Conservation (phyloP, 2,329 filamentous ascomycete genomes). For the Lachnellula suecica region DNA sequence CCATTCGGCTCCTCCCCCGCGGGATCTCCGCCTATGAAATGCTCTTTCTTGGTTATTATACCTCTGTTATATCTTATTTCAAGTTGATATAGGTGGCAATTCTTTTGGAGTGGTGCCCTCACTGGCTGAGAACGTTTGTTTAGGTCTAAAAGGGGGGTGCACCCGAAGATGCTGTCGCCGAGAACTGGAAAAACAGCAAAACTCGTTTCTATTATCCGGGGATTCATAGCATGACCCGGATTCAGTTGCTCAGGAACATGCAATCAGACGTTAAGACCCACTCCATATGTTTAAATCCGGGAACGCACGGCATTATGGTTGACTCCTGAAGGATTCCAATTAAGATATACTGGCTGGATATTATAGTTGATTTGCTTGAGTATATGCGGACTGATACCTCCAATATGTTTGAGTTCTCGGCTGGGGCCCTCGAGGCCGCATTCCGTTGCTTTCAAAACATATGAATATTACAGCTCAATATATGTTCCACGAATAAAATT, state of each 20-base stretch:
- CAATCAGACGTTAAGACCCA: not conserved
- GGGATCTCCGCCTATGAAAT: not conserved
- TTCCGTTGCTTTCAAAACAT: not conserved
- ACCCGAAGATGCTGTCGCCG: not conserved
- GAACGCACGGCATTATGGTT: not conserved
- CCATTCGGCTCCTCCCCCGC: not conserved
- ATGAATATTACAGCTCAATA: slow-evolving; percentile 4
- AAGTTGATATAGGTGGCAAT: not conserved
- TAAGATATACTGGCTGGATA: not conserved
- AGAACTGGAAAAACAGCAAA: not conserved
- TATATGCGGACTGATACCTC: not conserved
- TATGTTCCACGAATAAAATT: not conserved
- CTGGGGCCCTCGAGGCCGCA: not conserved
- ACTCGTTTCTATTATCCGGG: no score
- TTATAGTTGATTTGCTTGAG: not conserved
- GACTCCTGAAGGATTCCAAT: not conserved
- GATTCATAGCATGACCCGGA: not conserved
- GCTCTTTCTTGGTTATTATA: not conserved
- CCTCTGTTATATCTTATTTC: not conserved
- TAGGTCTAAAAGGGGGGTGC: not conserved
- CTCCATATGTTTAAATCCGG: not conserved
- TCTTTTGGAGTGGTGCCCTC: not conserved
- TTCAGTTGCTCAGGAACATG: not conserved
- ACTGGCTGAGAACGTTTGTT: not conserved
- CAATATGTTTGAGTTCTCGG: not conserved